Conservation (phyloP, 768 basidiomycete genomes). For the Hygrocybe coccinea region DNA sequence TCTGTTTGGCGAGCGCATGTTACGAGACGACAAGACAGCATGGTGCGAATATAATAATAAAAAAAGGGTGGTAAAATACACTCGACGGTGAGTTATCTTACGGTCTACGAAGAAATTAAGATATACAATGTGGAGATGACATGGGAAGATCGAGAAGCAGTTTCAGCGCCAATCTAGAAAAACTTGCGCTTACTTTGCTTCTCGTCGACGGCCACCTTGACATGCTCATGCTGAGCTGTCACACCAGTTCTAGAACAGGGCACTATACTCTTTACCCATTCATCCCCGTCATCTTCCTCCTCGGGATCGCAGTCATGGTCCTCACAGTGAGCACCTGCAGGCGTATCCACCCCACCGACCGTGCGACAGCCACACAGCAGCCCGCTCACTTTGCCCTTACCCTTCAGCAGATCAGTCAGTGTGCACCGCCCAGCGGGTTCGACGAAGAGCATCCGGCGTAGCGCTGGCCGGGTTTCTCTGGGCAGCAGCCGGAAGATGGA, state of each 20-base stretch:
- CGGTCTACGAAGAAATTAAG: no score
- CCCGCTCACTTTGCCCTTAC: slow-evolving; percentile 66
- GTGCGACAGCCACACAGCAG: slow-evolving; percentile 72
- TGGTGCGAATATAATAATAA: no score
- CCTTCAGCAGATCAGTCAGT: slow-evolving; percentile 84
- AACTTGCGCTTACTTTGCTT: slow-evolving; percentile 68
- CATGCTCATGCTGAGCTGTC: slow-evolving; percentile 57
- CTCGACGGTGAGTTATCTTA: no score
- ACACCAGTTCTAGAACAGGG: slow-evolving; percentile 55
- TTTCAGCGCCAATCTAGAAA: slow-evolving; percentile 45
- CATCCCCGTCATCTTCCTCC: slow-evolving; percentile 77
- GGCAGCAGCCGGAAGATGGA: slow-evolving; percentile 95
- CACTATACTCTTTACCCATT: slow-evolving; percentile 76
- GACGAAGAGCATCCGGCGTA: slow-evolving; percentile 90
- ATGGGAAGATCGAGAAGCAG: background rate
- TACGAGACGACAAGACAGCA: no score
- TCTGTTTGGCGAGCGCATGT: no score
- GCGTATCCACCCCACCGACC: slow-evolving; percentile 33
- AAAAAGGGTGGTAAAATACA: no score
- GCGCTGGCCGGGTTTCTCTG: slow-evolving; percentile 82
- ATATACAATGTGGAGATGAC: background rate
- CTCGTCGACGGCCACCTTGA: slow-evolving; percentile 70
- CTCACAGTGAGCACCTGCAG: slow-evolving; percentile 45
- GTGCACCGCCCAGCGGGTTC: slow-evolving; percentile 89
- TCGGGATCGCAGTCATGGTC: slow-evolving; percentile 64